phyloP scores from a whole-genome alignment of 192 early-diverging fungal genomes.

The Bifiguratus adelaidae region DNA sequence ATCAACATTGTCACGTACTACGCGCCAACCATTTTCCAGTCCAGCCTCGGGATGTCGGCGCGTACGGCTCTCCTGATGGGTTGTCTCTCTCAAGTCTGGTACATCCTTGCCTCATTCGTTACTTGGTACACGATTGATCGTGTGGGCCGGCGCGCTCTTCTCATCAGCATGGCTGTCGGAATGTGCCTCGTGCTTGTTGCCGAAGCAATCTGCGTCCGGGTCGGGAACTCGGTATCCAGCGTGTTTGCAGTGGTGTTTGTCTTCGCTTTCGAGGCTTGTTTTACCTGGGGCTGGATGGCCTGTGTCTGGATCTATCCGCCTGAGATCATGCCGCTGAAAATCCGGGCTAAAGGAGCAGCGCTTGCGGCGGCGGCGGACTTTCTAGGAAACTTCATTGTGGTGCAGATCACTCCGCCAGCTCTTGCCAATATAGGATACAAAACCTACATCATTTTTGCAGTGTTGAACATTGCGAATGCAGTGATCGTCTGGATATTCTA shows the following conservation, averaged over 20 bases:
- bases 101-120: slow-evolving; percentile 62
- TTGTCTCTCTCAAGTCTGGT: too few relatives aligned
- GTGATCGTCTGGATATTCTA: too few relatives aligned
- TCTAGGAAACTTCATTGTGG: slow-evolving; percentile 66
- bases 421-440: too few relatives aligned
- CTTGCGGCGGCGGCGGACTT: slow-evolving; percentile 73
- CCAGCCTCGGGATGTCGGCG: too few relatives aligned
- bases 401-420: slow-evolving; percentile 53
- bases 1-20: slow-evolving; percentile 81
- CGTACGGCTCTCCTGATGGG: too few relatives aligned
- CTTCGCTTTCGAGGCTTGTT: slow-evolving; percentile 55
- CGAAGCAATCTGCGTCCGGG: slow-evolving; percentile 7
- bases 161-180: slow-evolving; percentile 14
- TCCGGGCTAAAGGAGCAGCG: slow-evolving; percentile 68
- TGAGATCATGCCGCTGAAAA: slow-evolving; percentile 70
- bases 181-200: slow-evolving; percentile 14
- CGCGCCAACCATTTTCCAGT: slow-evolving; percentile 26
- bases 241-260: slow-evolving; percentile 32
- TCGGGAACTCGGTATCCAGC: slow-evolving; percentile 6
- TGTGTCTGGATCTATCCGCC: slow-evolving; percentile 73
- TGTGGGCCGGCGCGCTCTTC: slow-evolving; percentile 55
- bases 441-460: too few relatives aligned
- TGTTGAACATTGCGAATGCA: too few relatives aligned
- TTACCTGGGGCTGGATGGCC: slow-evolving; percentile 74
- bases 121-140: slow-evolving; percentile 64